Base-by-base conservation (phyloP, 129 eudicot species). In the Artemisia argyi region DNA sequence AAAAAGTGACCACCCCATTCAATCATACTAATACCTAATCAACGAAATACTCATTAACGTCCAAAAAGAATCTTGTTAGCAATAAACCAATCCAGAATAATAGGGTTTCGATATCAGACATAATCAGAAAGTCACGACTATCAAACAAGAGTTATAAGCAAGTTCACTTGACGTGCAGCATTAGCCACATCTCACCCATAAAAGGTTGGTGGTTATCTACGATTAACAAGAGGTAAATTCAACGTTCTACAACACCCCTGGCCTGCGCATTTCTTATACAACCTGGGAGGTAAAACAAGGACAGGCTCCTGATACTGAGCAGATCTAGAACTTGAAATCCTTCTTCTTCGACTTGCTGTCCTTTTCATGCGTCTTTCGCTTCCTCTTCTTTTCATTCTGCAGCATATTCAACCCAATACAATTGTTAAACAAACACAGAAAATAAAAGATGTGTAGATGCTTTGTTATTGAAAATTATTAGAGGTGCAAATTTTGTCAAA, bases 371-470 rank as follows among this genome's bases (percentile, higher is more conserved):
- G 80, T 85, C 84, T 90, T 87, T 19, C 96, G 71, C 67, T 91
- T 91, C 92, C 97, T 85, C 80, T 91, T 91, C 80, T 84, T 85
- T 80, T 80, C 96, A 67, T 88, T 91, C 97, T 91, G 88, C 74
- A 77, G 7, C 22, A 73, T 18, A 46, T 16, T 54, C 61, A 42
- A 11, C 55, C 22, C 54, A 1, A 15, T 13, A 53, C 17, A 71
- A 32, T 68, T 18, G 7, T 47, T 61, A 11, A 59, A 35, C 26
- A 24, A 24, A 59, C 32, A 4, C 64, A 6, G 20, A 47, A 56
- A 20, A 42, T 20, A 66, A 46, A 13, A 26, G 20, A 35, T 6
- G 16, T 30, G 28, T 11, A 53, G 7, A 53, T 5, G 28, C 46
- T 17, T 44, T 22, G n/a, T 47, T 1, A 24, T 44, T 20, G 1